Evolutionary conservation across 2,329 filamentous ascomycete genomes (phyloP), one percentile per base, ranked within the genome.

Genomic region (Sarocladiaceae sp.): DNA sequence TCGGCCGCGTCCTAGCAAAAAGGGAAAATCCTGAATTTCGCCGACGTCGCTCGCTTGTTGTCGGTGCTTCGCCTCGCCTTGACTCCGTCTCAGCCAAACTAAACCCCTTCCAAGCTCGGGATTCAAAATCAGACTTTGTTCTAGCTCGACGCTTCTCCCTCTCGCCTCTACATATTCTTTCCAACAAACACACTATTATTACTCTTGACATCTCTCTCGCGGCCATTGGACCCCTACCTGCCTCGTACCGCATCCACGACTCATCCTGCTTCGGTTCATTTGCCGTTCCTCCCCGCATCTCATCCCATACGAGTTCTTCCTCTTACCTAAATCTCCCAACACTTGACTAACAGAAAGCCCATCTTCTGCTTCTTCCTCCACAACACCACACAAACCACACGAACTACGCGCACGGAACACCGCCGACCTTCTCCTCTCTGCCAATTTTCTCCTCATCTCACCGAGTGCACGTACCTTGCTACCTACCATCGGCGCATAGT

Each of bases 311-410:
- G 29, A 39, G 33, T 32, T 41, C 44, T 52, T 40, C 43, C 45
- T 46, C 45, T 57, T 57, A 57, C 54, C 53, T 57, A 57, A 57
- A 48, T 51, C 43, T 47, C 46, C 47, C 49, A 23, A 45, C 42
- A 39, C 23, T 51, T 57, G 54, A 56, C 55, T 56, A 57, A 57
- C 55, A 56, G 48, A 54, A 55, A 29, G 13, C 19, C 26, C 11
- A 9, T 43, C 29, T 18, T 11, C 26, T 24, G 26, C 26, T 16
- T 33, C 16, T 42, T 29, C 26, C 27, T 43, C 26, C 29, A n/a
- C 39, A 23, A 16, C 26, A 29, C 16, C 18, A 40, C 12, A 18
- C 15, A 19, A 19, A n/a, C 20, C 35, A n/a, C 15, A 16, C 21
- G 6, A 13, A 12, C n/a, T 20, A 6, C 39, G 10, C 23, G 12